phyloP scores from a whole-genome alignment of 1,284 basidiomycete species.

The Sphaerobolus stellatus region DNA sequence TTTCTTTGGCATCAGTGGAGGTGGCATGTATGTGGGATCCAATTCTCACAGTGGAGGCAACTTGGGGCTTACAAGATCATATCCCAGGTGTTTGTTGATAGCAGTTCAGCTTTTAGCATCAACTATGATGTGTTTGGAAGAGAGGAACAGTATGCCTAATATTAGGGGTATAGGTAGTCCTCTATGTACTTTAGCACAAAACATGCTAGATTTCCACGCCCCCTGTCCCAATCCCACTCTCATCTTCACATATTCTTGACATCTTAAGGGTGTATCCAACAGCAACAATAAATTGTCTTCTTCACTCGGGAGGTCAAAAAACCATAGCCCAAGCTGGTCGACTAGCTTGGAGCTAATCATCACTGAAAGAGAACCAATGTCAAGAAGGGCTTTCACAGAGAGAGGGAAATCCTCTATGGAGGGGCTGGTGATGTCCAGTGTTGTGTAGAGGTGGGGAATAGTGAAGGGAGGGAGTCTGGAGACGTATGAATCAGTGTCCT shows the following conservation, averaged over 20 bases:
- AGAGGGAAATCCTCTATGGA: neutral
- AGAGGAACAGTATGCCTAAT: neutral
- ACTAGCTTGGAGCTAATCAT: neutral
- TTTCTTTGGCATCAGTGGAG: neutral
- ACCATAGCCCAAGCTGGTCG: neutral
- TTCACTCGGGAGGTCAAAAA: neutral
- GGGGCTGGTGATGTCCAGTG: neutral
- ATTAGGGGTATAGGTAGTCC: too few species aligned
- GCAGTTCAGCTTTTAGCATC: neutral
- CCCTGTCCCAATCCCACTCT: too few species aligned
- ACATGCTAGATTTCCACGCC: too few species aligned
- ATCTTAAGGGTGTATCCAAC: too few species aligned
- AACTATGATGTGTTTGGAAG: neutral
- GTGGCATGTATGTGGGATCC: neutral
- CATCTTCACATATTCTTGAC: too few species aligned
- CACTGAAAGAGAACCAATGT: neutral
- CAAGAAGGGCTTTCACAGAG: neutral
- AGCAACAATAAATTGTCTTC: neutral
- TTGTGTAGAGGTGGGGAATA: neutral
- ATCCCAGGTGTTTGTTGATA: neutral
- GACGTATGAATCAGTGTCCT: neutral
- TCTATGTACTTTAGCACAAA: too few species aligned
- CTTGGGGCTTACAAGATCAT: too few species aligned
- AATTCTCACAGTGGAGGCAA: neutral
- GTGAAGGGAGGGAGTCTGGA: neutral